phyloP scores from a whole-genome alignment of 2,329 filamentous ascomycete genomes.

The Penicillium psychrosexuale region DNA sequence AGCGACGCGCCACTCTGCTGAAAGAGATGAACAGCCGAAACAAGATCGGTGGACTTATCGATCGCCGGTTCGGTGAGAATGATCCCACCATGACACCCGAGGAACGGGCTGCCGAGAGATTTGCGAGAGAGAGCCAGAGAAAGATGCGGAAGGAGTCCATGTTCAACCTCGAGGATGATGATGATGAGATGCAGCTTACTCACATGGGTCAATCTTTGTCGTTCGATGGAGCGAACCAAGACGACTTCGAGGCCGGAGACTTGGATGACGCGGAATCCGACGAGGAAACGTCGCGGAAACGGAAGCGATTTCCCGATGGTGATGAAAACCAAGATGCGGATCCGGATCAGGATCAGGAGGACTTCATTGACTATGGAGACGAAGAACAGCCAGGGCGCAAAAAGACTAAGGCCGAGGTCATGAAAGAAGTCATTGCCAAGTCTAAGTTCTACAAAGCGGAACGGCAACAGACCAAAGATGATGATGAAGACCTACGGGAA shows the following conservation, averaged over 20 bases:
- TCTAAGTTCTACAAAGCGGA: constrained; percentile 95
- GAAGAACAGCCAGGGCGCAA: constrained; percentile 71
- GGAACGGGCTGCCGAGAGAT: constrained; percentile 86
- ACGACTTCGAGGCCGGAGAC: constrained; percentile 80
- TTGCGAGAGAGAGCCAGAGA: constrained; percentile 80
- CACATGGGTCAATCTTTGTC: constrained; percentile 75
- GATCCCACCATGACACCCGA: constrained; percentile 92
- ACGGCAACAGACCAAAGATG: constrained; percentile 85
- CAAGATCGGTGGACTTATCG: constrained; percentile 87
- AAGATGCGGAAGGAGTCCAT: constrained; percentile 72
- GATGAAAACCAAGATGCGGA: constrained; percentile 32
- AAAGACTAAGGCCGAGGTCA: constrained; percentile 94
- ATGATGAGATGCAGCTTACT: constrained; percentile 68
- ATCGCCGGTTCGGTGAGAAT: constrained; percentile 92
- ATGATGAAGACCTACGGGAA: constrained; percentile 81
- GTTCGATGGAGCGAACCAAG: constrained; percentile 57
- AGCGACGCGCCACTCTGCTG: constrained; percentile 78
- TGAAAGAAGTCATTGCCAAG: constrained; percentile 97
- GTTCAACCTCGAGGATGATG: constrained; percentile 88
- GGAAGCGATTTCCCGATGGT: constrained; percentile 47
- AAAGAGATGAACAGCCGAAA: constrained; percentile 85
- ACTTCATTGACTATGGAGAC: constrained; percentile 46
- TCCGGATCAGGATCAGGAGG: constrained; percentile 44
- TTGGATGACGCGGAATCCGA: constrained; percentile 51
- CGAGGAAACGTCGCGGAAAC: constrained; percentile 56